A percentile compares a stretch with the other conserved stretches of the same genome.
These are phyloP conservation scores for Shiraia sp. DNA, from an alignment of 2,329 filamentous ascomycete species.

Conservation along the genomic window DNA sequence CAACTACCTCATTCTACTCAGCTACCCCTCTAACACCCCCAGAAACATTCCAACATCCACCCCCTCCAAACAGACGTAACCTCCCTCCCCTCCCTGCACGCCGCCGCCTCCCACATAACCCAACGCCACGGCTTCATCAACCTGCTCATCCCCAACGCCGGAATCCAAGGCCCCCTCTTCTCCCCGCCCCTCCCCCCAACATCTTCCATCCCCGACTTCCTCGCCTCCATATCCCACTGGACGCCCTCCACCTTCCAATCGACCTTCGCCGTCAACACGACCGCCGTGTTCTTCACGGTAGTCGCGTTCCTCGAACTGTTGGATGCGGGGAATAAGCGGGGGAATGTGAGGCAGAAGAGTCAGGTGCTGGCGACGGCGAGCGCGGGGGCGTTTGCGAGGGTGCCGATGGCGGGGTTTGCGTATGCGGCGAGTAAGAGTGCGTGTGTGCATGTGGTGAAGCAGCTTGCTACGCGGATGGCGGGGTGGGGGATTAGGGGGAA, in stretches of 20 bases:
- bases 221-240: conserved; percentile 34
- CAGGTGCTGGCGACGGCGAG: conserved; percentile 8
- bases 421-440: conserved; percentile 11
- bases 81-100: conserved; percentile 8
- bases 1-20: no score
- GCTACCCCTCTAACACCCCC: no score
- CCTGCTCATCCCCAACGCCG: conserved; percentile 15
- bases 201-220: conserved; percentile 8
- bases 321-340: conserved; percentile 40
- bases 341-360: conserved; percentile 9
- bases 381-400: conserved; percentile 7
- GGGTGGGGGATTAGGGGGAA: conserved; percentile 52
- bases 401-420: conserved; percentile 8
- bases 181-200: neutral
- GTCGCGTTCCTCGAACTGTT: conserved; percentile 46
- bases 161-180: conserved; percentile 8
- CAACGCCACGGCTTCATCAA: conserved; percentile 14
- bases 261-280: conserved; percentile 30
- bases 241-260: conserved; percentile 32
- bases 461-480: conserved; percentile 48
- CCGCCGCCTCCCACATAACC: conserved; percentile 3
- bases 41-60: conserved; percentile 12
- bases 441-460: conserved; percentile 50
- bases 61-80: conserved; percentile 16
- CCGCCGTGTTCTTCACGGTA: conserved; percentile 44